Base-by-base conservation (phyloP, 768 basidiomycete genomes). In the Boletus reticulatus region DNA sequence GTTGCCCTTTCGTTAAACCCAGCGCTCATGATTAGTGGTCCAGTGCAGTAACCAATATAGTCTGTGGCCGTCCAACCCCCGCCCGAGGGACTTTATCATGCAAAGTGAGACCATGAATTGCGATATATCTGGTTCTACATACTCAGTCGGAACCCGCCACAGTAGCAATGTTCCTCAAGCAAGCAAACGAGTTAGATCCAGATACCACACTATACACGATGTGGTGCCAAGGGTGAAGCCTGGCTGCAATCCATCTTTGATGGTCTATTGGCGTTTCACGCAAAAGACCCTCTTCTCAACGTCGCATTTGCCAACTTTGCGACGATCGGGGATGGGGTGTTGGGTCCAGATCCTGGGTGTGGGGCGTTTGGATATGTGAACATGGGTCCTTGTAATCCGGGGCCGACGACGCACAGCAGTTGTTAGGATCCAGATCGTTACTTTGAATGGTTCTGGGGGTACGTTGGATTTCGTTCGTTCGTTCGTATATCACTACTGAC, bases 371-470 rank as follows among this genome's bases (percentile, higher is more conserved):
- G 81, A 12, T 83, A 79, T 58, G 69, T 69, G 24, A 81, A 73
- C 32, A 65, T 70, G 12, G 68, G 69, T 20, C 66, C 73, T 0
- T 80, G 75, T 57, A 75, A 63, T 3, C 67, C 65, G 3, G 70
- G 72, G 6, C 62, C 72, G 41, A 22, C 22, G 22, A 22, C 3
- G 22, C 22, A 22, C 22, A 74, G 75, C 12, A 71, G 58, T 54
- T 80, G 79, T 52, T 31, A 50, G 44, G 78, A 80, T 49, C 76
- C 78, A 4, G 77, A 78, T 36, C 79, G 78, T 59, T 73, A 74
- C 47, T 84, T 83, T 55, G 81, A 82, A 60, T 83, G 80, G 78
- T 77, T 83, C 24, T 67, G 68, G 38, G 75, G 76, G 81, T 82
- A 55, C 46, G 76, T 66, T 29, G 4, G 4, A 24, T n/a, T 50